phyloP scores from a whole-genome alignment of 2,329 filamentous ascomycete genomes.

The Lachnellula hyalina region DNA sequence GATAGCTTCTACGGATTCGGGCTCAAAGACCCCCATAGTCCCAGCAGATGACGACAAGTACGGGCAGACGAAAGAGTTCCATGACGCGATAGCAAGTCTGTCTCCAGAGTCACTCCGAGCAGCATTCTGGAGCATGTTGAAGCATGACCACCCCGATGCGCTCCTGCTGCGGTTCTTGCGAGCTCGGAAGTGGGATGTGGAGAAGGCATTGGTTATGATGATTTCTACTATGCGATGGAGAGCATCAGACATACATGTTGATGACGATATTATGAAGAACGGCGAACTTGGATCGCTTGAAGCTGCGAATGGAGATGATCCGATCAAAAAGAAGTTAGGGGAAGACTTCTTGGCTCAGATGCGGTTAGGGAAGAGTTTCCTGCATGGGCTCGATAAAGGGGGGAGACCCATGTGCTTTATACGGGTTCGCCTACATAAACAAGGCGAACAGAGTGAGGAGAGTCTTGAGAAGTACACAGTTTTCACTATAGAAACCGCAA shows the following conservation, averaged over 20 bases:
- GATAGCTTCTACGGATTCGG: slow-evolving; percentile 28
- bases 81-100: slow-evolving; percentile 71
- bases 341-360: slow-evolving; percentile 79
- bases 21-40: slow-evolving; percentile 16
- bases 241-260: slow-evolving; percentile 74
- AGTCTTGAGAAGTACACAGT: slow-evolving; percentile 86
- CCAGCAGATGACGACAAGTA: slow-evolving; percentile 75
- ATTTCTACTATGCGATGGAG: slow-evolving; percentile 94
- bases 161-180: slow-evolving; percentile 76
- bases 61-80: slow-evolving; percentile 80
- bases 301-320: slow-evolving; percentile 51
- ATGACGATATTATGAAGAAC: slow-evolving; percentile 76
- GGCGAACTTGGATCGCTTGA: slow-evolving; percentile 66
- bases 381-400: slow-evolving; percentile 80
- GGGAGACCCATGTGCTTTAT: slow-evolving; percentile 86
- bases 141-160: slow-evolving; percentile 89
- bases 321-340: slow-evolving; percentile 56
- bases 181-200: slow-evolving; percentile 92
- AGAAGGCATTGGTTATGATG: slow-evolving; percentile 90
- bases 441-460: slow-evolving; percentile 75
- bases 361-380: slow-evolving; percentile 85
- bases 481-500: slow-evolving; percentile 89
- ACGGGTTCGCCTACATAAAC: slow-evolving; percentile 73
- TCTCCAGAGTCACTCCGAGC: slow-evolving; percentile 72
- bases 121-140: slow-evolving; percentile 90